Conservation (phyloP, 306 rosid species). For the Medicago arabica region DNA sequence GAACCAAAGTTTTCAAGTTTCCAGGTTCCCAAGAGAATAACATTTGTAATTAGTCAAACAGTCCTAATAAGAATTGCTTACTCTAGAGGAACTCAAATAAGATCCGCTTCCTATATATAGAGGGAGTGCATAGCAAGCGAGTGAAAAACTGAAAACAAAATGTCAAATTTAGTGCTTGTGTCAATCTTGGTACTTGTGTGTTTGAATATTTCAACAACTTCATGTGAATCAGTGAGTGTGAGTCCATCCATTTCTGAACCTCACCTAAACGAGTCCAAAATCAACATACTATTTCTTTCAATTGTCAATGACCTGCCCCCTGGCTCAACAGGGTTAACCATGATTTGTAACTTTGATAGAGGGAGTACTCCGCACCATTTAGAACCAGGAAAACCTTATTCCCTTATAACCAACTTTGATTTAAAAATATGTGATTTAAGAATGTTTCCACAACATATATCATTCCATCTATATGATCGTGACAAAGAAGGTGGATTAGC, state of each 20-base stretch:
- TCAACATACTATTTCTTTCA: background rate
- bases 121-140: too few relatives aligned
- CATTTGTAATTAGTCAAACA: too few relatives aligned
- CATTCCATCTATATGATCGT: background rate
- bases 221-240: background rate
- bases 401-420: background rate
- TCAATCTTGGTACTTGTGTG: background rate
- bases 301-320: background rate
- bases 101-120: too few relatives aligned
- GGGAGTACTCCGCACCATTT: background rate
- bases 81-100: too few relatives aligned
- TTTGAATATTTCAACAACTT: conserved; percentile 1
- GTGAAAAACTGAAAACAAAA: background rate
- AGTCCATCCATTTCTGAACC: background rate
- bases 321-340: background rate
- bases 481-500: background rate
- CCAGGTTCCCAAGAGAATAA: too few relatives aligned
- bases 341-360: background rate
- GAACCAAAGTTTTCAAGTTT: too few relatives aligned
- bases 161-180: background rate
- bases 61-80: too few relatives aligned
- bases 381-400: background rate
- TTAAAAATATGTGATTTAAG: background rate
- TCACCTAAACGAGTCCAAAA: background rate
- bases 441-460: background rate